Conservation (phyloP, 805 yeast genomes). For the Priceomyces carsonii region DNA sequence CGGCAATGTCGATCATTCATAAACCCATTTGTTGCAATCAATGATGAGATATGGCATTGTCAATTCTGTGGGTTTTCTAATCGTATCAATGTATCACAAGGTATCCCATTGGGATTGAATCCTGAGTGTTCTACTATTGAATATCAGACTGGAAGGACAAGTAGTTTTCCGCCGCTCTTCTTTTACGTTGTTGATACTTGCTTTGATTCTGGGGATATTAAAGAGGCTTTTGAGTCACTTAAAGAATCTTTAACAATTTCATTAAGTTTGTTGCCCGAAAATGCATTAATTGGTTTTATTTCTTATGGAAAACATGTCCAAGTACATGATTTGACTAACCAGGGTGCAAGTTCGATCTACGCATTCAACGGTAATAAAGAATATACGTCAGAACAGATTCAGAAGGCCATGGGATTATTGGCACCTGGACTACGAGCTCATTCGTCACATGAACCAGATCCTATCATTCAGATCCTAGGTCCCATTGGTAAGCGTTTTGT, state of each 20-base stretch:
- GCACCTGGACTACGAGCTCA: constrained; percentile 22
- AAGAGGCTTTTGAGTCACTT: constrained; percentile 40
- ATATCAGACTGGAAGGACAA: constrained; percentile 41
- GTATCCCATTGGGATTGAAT: constrained; percentile 34
- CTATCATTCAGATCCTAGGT: constrained; percentile 9
- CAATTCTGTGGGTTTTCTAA: constrained; percentile 55
- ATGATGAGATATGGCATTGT: constrained; percentile 51
- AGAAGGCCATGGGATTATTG: constrained; percentile 46
- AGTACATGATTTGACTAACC: constrained; percentile 51
- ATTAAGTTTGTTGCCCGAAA: constrained; percentile 51
- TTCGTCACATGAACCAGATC: constrained; percentile 6
- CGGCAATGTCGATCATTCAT: constrained; percentile 55
- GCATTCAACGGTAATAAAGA: constrained; percentile 57
- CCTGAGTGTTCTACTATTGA: constrained; percentile 52
- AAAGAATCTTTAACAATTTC: constrained; percentile 50
- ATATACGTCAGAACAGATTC: constrained; percentile 49
- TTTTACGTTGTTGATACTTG: constrained; percentile 61
- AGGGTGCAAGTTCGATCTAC: constrained; percentile 26
- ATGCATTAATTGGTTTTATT: constrained; percentile 57
- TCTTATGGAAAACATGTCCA: constrained; percentile 62
- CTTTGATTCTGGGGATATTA: constrained; percentile 50
- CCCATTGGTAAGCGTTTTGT: constrained; percentile 36
- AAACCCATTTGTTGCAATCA: constrained; percentile 50
- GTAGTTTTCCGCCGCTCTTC: constrained; percentile 48
- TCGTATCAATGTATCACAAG: constrained; percentile 23